Percentiles rank a stretch among this genome's conserved stretches.
These are phyloP conservation scores for Millerago galiae DNA, from an alignment of 805 yeast genomes.

Conservation along the genomic window DNA sequence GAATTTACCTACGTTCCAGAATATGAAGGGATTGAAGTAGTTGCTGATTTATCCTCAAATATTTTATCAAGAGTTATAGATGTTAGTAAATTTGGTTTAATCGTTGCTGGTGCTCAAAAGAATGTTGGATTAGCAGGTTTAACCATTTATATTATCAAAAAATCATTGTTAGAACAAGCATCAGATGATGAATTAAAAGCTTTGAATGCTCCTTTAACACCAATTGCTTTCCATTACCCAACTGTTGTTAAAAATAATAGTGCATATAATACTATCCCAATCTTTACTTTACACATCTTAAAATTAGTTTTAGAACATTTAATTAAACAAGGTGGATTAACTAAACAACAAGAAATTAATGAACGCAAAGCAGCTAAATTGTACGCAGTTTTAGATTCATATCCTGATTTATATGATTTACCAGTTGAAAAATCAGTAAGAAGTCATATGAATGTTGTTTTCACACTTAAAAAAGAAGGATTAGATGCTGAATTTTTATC, in stretches of 20 bases:
- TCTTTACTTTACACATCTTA: slow-evolving; percentile 82
- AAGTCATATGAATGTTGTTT: slow-evolving; percentile 90
- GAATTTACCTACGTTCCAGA: slow-evolving; percentile 53
- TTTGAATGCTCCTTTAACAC: slow-evolving; percentile 69
- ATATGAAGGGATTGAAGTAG: slow-evolving; percentile 69
- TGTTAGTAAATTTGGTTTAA: slow-evolving; percentile 76
- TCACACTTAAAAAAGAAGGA: slow-evolving; percentile 48
- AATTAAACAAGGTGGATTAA: slow-evolving; percentile 67
- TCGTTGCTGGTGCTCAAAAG: slow-evolving; percentile 98
- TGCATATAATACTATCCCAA: slow-evolving; percentile 93
- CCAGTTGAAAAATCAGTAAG: slow-evolving; percentile 62
- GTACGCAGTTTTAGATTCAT: slow-evolving; percentile 57
- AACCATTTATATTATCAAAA: slow-evolving; percentile 85
- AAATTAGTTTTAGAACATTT: slow-evolving; percentile 68
- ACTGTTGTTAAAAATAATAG: slow-evolving; percentile 83
- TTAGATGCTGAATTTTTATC: slow-evolving; percentile 65
- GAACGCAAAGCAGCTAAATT: not conserved
- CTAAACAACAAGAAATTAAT: slow-evolving; percentile 10
- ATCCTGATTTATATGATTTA: slow-evolving; percentile 46
- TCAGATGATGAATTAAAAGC: slow-evolving; percentile 52
- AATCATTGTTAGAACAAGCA: slow-evolving; percentile 63
- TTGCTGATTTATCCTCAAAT: slow-evolving; percentile 93
- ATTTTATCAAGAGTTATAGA: slow-evolving; percentile 78
- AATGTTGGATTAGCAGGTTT: slow-evolving; percentile 96
- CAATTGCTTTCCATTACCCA: slow-evolving; percentile 85